These are phyloP conservation scores for Angophora floribunda DNA, from an alignment of 345 rosid genomes.

Conservation along the genomic window DNA sequence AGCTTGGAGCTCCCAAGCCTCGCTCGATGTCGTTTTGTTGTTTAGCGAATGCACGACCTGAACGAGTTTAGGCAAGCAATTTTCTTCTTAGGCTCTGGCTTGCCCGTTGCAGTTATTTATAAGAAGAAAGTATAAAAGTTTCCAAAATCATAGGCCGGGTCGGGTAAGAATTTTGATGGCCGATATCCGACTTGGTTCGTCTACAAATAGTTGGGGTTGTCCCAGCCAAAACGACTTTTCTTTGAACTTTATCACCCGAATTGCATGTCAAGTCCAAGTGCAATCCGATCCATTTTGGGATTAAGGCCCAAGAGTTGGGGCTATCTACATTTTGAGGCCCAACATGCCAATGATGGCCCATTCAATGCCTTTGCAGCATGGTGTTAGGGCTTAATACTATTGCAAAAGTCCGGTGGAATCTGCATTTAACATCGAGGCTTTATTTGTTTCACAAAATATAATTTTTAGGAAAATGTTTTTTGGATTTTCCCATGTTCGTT, in stretches of 20 bases:
- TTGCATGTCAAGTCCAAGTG: background rate
- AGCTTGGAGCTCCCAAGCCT: background rate
- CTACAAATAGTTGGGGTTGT: background rate
- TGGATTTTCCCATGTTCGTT: too few species aligned
- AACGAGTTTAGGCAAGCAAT: background rate
- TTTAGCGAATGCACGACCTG: background rate
- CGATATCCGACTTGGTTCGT: rapidly evolving
- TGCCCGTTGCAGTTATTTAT: rapidly evolving
- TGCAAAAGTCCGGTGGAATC: background rate
- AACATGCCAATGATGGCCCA: background rate
- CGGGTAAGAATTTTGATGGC: background rate
- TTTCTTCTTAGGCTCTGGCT: rapidly evolving
- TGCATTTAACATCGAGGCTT: too few species aligned
- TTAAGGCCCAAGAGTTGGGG: background rate
- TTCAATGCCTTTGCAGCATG: background rate
- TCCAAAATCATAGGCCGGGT: background rate
- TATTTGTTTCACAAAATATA: too few species aligned
- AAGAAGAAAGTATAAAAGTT: background rate
- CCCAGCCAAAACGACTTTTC: background rate
- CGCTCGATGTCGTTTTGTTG: background rate
- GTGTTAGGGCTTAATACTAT: background rate
- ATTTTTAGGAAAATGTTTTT: too few species aligned
- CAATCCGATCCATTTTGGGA: rapidly evolving
- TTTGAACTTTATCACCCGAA: background rate
- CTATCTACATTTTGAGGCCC: background rate